phyloP scores from a whole-genome alignment of 805 yeast genomes.

The Candida hungchunana region DNA sequence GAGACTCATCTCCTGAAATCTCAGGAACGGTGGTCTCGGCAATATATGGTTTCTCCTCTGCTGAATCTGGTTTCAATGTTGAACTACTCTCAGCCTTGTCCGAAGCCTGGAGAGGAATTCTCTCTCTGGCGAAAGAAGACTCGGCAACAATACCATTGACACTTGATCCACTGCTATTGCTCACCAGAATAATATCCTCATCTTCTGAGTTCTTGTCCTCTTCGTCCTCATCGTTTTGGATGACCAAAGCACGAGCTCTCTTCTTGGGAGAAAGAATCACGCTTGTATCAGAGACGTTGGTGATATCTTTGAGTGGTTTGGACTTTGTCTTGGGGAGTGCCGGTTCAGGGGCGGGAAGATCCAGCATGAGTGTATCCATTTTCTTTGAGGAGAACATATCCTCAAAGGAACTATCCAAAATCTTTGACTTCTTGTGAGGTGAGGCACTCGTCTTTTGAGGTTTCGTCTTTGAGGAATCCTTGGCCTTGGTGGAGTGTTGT shows the following conservation, averaged over 20 bases:
- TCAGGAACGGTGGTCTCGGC: too few species aligned
- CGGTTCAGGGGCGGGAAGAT: too few species aligned
- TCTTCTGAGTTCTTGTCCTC: too few species aligned
- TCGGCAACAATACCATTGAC: not conserved
- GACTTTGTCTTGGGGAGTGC: constrained; percentile 1
- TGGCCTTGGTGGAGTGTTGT: constrained; percentile 5
- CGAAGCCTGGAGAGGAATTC: not conserved
- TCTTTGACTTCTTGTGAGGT: constrained; percentile 16
- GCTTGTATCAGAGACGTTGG: constrained; percentile 9
- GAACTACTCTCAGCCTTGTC: constrained; percentile 5
- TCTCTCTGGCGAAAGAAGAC: constrained; percentile 1
- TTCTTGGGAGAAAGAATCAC: constrained; percentile 7
- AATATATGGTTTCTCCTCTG: not conserved
- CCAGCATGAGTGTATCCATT: constrained; percentile 7
- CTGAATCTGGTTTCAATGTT: constrained; percentile 6
- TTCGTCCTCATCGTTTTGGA: constrained; percentile 12
- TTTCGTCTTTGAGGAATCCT: not conserved
- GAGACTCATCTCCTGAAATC: too few species aligned
- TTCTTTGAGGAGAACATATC: constrained; percentile 19
- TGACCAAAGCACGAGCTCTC: constrained; percentile 1
- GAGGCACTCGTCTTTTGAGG: constrained; percentile 7
- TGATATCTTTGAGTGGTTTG: constrained; percentile 14
- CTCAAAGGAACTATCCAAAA: constrained; percentile 24
- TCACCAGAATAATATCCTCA: constrained; percentile 22
- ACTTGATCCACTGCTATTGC: constrained; percentile 18